A percentile compares a stretch with the other conserved stretches of the same genome.
Evolutionary conservation across 305 asterid species (phyloP).

Genomic region (Coffea humblotiana): DNA sequence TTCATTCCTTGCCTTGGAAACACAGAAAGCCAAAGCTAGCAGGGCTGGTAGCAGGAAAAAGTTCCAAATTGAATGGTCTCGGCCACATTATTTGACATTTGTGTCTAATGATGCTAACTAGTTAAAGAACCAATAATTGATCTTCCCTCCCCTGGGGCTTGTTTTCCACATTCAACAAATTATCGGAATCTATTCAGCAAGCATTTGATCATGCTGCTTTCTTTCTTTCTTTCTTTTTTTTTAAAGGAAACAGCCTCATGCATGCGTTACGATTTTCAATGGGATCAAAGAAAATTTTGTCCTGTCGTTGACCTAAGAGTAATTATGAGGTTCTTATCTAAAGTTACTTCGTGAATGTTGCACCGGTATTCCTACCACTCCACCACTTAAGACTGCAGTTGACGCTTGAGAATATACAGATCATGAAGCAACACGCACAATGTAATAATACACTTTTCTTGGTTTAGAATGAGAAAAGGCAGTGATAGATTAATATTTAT

Average conservation of each 20-base stretch:
- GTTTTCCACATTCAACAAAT: background rate
- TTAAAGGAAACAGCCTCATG: background rate
- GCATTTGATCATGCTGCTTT: background rate
- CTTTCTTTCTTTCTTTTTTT: no score
- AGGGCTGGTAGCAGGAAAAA: background rate
- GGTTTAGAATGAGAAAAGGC: background rate
- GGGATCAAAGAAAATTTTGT: background rate
- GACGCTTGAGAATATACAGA: no score
- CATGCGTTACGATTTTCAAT: background rate
- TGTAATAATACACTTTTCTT: background rate
- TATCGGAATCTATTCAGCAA: background rate
- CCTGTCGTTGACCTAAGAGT: background rate
- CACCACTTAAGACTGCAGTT: no score
- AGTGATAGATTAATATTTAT: no score
- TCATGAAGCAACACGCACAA: background rate
- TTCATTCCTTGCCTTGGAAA: background rate
- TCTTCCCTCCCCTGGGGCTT: background rate
- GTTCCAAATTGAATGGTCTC: background rate
- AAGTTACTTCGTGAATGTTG: no score
- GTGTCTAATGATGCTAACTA: background rate
- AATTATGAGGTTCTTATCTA: background rate
- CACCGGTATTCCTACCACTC: no score
- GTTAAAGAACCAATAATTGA: background rate
- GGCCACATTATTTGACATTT: background rate
- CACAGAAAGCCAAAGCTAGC: background rate